Conservation (phyloP, 2,329 filamentous ascomycete genomes). For the Arthroderma uncinatum region DNA sequence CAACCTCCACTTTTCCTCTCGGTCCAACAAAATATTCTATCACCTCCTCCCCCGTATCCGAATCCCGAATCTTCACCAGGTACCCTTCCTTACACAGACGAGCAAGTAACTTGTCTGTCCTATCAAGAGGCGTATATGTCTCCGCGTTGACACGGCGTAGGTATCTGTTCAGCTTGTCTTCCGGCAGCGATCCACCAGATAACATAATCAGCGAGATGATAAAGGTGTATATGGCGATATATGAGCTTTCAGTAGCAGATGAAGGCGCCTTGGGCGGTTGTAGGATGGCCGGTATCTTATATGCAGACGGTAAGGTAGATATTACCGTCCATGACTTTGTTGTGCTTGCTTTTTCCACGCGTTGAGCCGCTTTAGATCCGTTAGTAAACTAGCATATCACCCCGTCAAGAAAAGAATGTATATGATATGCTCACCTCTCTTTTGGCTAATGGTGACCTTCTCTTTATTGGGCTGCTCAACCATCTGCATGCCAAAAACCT, state of each 20-base stretch:
- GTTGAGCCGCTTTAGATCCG: conserved; percentile 38
- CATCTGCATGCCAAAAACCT: conserved; percentile 85
- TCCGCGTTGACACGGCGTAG: conserved; percentile 65
- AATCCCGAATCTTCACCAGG: conserved; percentile 61
- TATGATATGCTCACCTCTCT: conserved; percentile 48
- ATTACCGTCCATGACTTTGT: conserved; percentile 68
- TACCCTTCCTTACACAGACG: conserved; percentile 75
- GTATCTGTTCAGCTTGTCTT: conserved; percentile 67
- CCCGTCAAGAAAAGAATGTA: not conserved
- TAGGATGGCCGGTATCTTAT: conserved; percentile 56
- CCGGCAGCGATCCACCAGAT: conserved; percentile 59
- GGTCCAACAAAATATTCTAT: conserved; percentile 77
- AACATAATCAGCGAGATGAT: conserved; percentile 68
- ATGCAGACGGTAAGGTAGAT: conserved; percentile 57
- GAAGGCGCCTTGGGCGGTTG: conserved; percentile 56
- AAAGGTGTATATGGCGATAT: conserved; percentile 69
- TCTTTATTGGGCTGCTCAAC: conserved; percentile 70
- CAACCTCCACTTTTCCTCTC: conserved; percentile 74
- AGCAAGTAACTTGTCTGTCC: conserved; percentile 62
- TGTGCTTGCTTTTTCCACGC: conserved; percentile 33
- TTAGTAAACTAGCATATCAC: not conserved
- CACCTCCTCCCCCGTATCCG: conserved; percentile 57
- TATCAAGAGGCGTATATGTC: conserved; percentile 60
- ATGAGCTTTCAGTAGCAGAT: conserved; percentile 59
- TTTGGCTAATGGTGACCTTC: conserved; percentile 67